phyloP scores from a whole-genome alignment of 805 yeast genomes.

The Metschnikowia lachancei region DNA sequence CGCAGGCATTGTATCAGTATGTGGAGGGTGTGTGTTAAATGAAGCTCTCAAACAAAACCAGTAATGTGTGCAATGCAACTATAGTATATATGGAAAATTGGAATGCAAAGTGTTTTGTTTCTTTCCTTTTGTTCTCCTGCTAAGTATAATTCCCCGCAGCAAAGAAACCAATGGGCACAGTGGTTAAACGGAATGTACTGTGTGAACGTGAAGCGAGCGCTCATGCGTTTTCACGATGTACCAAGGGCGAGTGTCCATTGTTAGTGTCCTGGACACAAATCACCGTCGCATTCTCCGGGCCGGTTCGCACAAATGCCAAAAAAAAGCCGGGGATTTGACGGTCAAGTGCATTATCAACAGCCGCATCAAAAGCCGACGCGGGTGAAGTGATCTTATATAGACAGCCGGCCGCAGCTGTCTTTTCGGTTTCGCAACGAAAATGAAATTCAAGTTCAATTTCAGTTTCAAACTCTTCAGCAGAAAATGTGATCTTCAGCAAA shows the following conservation, averaged over 20 bases:
- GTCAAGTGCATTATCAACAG: background rate
- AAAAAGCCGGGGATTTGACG: background rate
- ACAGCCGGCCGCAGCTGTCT: too few species aligned
- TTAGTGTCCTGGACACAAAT: too few species aligned
- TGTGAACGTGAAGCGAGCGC: constrained; percentile 1
- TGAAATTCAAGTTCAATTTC: too few species aligned
- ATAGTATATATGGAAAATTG: background rate
- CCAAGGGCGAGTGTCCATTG: too few species aligned
- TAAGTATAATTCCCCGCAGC: constrained; percentile 2
- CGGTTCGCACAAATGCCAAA: background rate
- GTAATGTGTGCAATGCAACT: background rate
- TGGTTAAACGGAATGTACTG: background rate
- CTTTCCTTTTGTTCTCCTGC: too few species aligned
- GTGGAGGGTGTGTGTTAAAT: background rate
- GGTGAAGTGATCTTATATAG: too few species aligned
- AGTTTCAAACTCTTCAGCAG: too few species aligned
- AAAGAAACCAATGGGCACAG: constrained; percentile 1
- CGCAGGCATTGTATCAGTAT: constrained; percentile 1
- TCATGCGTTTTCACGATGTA: background rate
- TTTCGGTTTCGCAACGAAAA: too few species aligned
- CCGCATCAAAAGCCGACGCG: too few species aligned
- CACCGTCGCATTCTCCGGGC: background rate
- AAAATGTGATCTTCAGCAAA: too few species aligned
- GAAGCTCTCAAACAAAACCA: too few species aligned
- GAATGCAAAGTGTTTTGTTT: too few species aligned